Base-by-base conservation (phyloP, 768 basidiomycete species). In the Rhodotorula kratochvilovae region DNA sequence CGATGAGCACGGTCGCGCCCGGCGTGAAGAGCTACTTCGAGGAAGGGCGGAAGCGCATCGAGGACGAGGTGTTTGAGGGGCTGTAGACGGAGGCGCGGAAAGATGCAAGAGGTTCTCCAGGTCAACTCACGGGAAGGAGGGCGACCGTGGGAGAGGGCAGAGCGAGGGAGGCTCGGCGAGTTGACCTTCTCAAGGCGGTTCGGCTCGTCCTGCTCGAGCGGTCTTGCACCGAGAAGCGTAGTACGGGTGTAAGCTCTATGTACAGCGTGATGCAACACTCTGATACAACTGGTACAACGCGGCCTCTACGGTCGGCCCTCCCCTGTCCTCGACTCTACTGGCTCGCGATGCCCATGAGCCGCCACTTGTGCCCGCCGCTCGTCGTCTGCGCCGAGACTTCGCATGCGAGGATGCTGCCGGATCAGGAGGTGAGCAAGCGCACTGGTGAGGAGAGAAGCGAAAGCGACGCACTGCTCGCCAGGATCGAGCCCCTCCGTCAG, bases 1-100 rank as follows among this genome's bases (percentile, higher is more conserved):
- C 87, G 81, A 88, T 86, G 76, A 86, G 89, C 27, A 81, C 92
- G 42, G 89, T 90, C 54, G 92, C 86, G 15, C 88, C 89, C 29
- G 92, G 90, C 0, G 86, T 88, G 69, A 88, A 89, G 62, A 85
- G 83, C 76, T 78, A 88, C 55, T 91, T 92, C 81, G 82, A 82
- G 63, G 81, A 63, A 33, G 89, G 92, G 80, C 88, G 90, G 80
- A 82, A 82, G 76, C 83, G 78, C 57, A 82, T 93, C 31, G 62
- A 91, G 23, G 85, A 85, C 46, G 81, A 82, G 31, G 86, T 85
- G 4, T 90, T 91, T 10, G 61, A 54, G 48, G 72, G 68, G 16
- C 42, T 76, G 53, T 78, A 54, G 42, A 42, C 10, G 8, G 4
- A 19, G 11, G 45, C 8, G 8, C 45, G 45, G 13, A 43, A 19